Evolutionary conservation across 495 filamentous ascomycete species (phyloP).

Genomic region (Xylaria curta): DNA sequence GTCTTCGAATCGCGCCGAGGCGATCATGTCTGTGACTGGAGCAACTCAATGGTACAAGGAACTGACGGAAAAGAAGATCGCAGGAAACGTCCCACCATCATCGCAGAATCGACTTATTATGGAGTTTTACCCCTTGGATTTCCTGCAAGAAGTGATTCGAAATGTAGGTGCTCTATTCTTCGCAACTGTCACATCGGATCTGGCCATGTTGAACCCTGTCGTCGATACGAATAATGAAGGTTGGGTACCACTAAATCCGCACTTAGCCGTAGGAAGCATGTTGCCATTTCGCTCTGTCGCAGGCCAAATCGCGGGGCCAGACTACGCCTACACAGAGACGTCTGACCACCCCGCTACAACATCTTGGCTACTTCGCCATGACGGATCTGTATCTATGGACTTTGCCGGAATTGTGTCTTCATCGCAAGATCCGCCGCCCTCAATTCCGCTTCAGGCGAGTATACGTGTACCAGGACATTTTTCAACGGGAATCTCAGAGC

Average conservation of each 20-base stretch:
- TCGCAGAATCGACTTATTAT: background rate
- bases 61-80: background rate
- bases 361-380: background rate
- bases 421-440: background rate
- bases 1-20: background rate
- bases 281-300: background rate
- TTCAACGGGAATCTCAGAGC: background rate
- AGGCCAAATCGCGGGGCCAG: background rate
- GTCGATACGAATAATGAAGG: background rate
- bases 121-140: conserved; percentile 1
- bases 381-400: background rate
- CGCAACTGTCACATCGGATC: background rate
- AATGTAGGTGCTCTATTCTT: background rate
- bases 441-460: background rate
- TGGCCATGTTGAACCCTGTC: background rate
- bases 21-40: background rate
- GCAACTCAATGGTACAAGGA: background rate
- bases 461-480: background rate
- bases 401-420: background rate
- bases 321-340: background rate
- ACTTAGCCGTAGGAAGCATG: background rate
- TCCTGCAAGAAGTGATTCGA: background rate
- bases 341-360: background rate
- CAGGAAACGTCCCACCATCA: background rate
- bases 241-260: background rate